Evolutionary conservation across 1,284 basidiomycete species (phyloP).

Genomic region (Sanghuangporus baumii): DNA sequence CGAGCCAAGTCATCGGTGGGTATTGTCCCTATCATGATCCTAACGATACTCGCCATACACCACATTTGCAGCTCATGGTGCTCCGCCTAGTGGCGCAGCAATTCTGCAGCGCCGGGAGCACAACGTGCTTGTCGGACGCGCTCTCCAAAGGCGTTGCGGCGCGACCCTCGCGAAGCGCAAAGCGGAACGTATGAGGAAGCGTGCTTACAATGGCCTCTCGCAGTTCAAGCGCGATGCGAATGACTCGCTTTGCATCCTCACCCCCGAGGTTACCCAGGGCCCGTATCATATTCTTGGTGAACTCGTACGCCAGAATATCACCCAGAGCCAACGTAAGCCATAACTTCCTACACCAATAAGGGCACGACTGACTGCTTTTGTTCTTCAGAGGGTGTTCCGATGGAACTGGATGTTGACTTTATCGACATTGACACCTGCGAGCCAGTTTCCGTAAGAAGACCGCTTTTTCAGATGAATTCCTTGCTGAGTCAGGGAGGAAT

Average conservation of each 20-base stretch:
- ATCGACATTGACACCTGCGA: slow-evolving; percentile 10
- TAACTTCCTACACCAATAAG: too few species aligned
- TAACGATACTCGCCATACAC: not conserved
- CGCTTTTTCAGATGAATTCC: not conserved
- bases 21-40: not conserved
- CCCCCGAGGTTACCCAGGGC: slow-evolving; percentile 13
- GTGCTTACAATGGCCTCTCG: not conserved
- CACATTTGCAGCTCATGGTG: not conserved
- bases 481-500: not conserved
- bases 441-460: not conserved
- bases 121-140: not conserved
- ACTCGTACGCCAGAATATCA: slow-evolving; percentile 12
- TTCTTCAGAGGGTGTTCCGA: slow-evolving; percentile 5
- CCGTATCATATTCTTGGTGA: slow-evolving; percentile 15
- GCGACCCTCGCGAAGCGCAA: not conserved
- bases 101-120: not conserved
- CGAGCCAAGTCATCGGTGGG: not conserved
- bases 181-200: not conserved
- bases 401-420: slow-evolving; percentile 12
- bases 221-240: not conserved
- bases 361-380: not conserved
- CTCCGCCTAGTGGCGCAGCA: not conserved
- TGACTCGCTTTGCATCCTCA: slow-evolving; percentile 10
- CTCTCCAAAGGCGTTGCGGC: slow-evolving; percentile 8
- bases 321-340: not conserved